Evolutionary conservation across 192 early-diverging fungal genomes (phyloP).

Genomic region (Coemansia sp.): DNA sequence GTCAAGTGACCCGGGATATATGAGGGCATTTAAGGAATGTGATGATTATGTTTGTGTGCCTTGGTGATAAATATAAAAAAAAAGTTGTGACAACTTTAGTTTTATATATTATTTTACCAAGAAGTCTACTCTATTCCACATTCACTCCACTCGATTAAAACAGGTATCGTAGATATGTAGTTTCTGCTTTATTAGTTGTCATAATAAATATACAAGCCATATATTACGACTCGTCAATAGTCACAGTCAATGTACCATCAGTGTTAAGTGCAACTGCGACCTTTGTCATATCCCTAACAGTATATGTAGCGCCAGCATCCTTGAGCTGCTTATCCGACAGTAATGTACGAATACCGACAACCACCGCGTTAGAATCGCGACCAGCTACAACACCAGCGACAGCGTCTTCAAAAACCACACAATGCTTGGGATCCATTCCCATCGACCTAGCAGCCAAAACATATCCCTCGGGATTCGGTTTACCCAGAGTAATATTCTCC

Average conservation of each 20-base stretch:
- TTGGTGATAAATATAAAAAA: too few relatives aligned
- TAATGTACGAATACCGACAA: conserved; percentile 28
- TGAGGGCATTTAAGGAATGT: too few relatives aligned
- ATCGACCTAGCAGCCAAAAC: conserved; percentile 22
- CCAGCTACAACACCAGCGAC: conserved; percentile 24
- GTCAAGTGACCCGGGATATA: too few relatives aligned
- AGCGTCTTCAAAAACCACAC: conserved; percentile 50
- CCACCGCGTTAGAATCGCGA: conserved; percentile 13
- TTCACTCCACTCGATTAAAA: background rate
- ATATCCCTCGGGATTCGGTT: conserved; percentile 42
- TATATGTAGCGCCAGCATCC: conserved; percentile 30
- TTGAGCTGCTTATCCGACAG: conserved; percentile 21
- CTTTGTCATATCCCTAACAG: conserved; percentile 37
- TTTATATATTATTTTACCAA: too few relatives aligned
- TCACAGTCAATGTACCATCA: conserved; percentile 12
- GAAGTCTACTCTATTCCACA: too few relatives aligned
- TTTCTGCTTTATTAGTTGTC: background rate
- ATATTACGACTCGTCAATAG: conserved; percentile 19
- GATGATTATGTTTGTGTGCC: too few relatives aligned
- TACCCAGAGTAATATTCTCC: conserved; percentile 23
- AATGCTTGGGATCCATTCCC: conserved; percentile 9
- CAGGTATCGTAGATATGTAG: background rate
- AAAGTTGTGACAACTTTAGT: too few relatives aligned
- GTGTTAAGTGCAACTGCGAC: conserved; percentile 7
- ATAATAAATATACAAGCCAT: background rate